Conservation (phyloP, 495 filamentous ascomycete species). For the Penicillium diatomitis region DNA sequence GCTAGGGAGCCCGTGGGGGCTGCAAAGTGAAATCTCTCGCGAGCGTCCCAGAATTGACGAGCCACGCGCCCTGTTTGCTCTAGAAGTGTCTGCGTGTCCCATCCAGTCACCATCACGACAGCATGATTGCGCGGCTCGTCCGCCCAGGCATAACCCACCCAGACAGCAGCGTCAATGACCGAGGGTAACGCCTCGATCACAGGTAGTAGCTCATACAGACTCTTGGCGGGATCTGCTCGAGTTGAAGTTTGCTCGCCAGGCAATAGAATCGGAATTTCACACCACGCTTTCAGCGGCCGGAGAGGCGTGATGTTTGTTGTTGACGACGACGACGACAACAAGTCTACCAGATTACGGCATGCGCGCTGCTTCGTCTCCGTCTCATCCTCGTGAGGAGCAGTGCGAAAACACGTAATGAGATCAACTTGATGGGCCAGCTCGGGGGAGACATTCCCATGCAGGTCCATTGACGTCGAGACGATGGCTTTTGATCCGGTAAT, state of each 20-base stretch:
- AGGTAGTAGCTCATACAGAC: conserved; percentile 43
- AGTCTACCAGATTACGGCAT: conserved; percentile 40
- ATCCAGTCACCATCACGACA: conserved; percentile 44
- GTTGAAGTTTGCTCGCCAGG: conserved; percentile 52
- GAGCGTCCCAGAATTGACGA: conserved; percentile 39
- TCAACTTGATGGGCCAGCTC: conserved; percentile 42
- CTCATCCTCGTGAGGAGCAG: conserved; percentile 44
- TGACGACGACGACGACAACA: conserved; percentile 16
- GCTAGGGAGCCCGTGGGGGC: conserved; percentile 43
- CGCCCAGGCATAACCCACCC: conserved; percentile 54
- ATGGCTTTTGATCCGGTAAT: conserved; percentile 41
- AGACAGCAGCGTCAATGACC: conserved; percentile 46
- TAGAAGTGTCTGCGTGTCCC: conserved; percentile 21
- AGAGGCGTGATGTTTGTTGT: not conserved
- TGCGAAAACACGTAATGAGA: conserved; percentile 49
- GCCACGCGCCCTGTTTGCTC: too few relatives aligned
- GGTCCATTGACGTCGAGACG: conserved; percentile 48
- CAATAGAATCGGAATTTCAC: conserved; percentile 44
- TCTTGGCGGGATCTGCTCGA: conserved; percentile 43
- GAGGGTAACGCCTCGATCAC: conserved; percentile 30
- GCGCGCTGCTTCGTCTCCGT: conserved; percentile 45
- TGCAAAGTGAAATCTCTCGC: conserved; percentile 42
- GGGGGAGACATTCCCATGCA: conserved; percentile 49
- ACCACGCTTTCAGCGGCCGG: conserved; percentile 47
- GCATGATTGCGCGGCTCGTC: conserved; percentile 49